These are phyloP conservation scores for Colletotrichum neosansevieriae DNA, from an alignment of 2,329 filamentous ascomycete genomes.

Conservation along the genomic window DNA sequence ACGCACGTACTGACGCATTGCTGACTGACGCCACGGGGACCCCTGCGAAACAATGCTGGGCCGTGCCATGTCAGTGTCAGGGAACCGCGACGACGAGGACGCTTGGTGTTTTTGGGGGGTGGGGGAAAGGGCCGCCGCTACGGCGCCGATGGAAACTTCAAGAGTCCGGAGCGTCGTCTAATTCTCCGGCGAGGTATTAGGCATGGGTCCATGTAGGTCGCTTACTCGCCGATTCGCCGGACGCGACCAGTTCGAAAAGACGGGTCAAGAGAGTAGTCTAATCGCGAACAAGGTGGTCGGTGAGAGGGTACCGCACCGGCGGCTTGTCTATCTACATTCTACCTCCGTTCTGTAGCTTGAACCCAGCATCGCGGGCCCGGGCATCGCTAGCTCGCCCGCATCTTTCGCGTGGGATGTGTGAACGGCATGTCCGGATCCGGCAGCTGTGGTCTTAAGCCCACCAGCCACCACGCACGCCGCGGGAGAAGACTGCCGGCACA, in stretches of 20 bases:
- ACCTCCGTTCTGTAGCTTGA: not conserved
- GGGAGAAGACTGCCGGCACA: conserved; percentile 16
- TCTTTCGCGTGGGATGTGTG: not conserved
- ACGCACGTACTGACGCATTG: conserved; percentile 5
- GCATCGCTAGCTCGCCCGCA: conserved; percentile 17
- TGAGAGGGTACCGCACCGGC: conserved; percentile 3
- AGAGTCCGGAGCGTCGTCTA: not conserved
- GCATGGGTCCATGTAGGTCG: not conserved
- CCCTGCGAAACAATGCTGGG: conserved; percentile 30
- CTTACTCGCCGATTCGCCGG: conserved; percentile 9
- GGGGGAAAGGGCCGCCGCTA: too few relatives aligned
- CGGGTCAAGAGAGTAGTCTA: not conserved
- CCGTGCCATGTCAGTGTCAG: conserved; percentile 26
- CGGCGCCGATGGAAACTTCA: not conserved
- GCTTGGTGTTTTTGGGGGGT: not conserved
- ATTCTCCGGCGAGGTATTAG: conserved; percentile 22
- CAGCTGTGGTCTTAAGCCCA: not conserved
- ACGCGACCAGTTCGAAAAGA: not conserved
- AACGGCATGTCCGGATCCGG: conserved; percentile 13
- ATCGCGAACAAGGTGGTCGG: not conserved
- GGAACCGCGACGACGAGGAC: not conserved
- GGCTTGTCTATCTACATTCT: not conserved
- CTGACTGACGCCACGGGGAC: conserved; percentile 22
- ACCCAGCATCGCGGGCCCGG: conserved; percentile 23
- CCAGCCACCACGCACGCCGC: not conserved